phyloP scores from a whole-genome alignment of 2,329 filamentous ascomycete species.

The Aureobasidium sp. region DNA sequence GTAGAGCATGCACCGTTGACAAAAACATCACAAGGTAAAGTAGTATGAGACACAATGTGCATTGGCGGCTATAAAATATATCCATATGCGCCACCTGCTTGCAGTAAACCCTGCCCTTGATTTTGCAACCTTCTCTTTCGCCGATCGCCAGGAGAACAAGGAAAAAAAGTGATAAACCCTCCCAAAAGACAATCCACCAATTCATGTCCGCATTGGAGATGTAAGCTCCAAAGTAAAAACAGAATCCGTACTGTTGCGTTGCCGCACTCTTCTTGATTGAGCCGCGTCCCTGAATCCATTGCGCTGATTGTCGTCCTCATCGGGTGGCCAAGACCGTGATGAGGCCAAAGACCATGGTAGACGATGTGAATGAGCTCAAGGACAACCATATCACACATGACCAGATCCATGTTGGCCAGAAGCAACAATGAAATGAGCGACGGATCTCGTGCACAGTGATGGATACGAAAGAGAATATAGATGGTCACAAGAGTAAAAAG shows the following conservation, averaged over 20 bases:
- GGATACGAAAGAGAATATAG: not conserved
- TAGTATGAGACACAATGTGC: not conserved
- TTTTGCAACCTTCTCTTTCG: not conserved
- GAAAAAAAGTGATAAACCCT: not conserved
- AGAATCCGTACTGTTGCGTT: not conserved
- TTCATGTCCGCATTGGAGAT: not conserved
- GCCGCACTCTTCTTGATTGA: not conserved
- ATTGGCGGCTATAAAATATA: constrained; percentile 4
- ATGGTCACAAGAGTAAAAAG: constrained; percentile 14
- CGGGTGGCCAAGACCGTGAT: not conserved
- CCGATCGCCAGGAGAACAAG: not conserved
- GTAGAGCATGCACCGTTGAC: no score
- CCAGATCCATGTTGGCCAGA: not conserved
- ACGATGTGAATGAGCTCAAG: not conserved
- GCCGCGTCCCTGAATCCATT: not conserved
- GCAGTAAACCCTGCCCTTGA: not conserved
- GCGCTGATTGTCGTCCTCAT: not conserved
- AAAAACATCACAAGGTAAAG: not conserved
- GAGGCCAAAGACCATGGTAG: not conserved
- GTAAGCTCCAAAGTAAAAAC: not conserved
- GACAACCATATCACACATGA: not conserved
- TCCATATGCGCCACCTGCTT: not conserved
- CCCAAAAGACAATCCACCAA: not conserved
- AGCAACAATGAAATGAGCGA: not conserved
- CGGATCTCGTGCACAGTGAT: not conserved